Evolutionary conservation across 2,329 filamentous ascomycete genomes (phyloP).

Genomic region (Clarireedia hainanense): DNA sequence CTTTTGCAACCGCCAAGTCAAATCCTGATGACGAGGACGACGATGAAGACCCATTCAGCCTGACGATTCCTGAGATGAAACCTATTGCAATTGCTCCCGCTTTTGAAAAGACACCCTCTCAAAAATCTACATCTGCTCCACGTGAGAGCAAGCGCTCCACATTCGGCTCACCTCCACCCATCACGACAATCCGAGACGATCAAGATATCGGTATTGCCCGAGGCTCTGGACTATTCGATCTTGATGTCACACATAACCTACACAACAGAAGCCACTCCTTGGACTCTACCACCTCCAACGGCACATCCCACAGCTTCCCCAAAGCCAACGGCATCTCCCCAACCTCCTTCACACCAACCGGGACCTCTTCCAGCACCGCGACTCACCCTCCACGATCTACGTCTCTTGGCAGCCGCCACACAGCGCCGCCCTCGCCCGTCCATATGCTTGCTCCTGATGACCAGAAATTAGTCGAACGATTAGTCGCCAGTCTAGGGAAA

Average conservation of each 20-base stretch:
- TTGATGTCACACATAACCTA: conserved; percentile 42
- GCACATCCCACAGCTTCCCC: conserved; percentile 55
- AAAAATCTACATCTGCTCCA: conserved; percentile 10
- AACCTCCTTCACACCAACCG: conserved; percentile 4
- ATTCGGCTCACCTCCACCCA: conserved; percentile 20
- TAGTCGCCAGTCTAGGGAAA: conserved; percentile 51
- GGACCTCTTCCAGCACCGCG: background rate
- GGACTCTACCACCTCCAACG: conserved; percentile 35
- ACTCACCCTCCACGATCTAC: conserved; percentile 2
- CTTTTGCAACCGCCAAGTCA: conserved; percentile 57
- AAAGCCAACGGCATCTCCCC: conserved; percentile 33
- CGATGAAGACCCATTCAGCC: conserved; percentile 24
- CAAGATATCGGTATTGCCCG: conserved; percentile 11
- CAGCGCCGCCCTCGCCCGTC: conserved; percentile 21
- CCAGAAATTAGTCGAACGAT: conserved; percentile 49
- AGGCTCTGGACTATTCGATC: conserved; percentile 14
- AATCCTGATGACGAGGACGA: conserved; percentile 31
- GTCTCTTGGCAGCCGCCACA: conserved; percentile 13
- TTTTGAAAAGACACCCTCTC: background rate
- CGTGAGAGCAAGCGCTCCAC: conserved; percentile 22
- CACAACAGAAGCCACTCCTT: conserved; percentile 34
- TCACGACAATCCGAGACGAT: conserved; percentile 7
- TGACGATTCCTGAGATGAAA: background rate
- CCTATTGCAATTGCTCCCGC: too few relatives aligned
- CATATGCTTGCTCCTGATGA: conserved; percentile 40